These are phyloP conservation scores for Lentinus polychrous DNA, from an alignment of 1,284 basidiomycete genomes.

Conservation along the genomic window DNA sequence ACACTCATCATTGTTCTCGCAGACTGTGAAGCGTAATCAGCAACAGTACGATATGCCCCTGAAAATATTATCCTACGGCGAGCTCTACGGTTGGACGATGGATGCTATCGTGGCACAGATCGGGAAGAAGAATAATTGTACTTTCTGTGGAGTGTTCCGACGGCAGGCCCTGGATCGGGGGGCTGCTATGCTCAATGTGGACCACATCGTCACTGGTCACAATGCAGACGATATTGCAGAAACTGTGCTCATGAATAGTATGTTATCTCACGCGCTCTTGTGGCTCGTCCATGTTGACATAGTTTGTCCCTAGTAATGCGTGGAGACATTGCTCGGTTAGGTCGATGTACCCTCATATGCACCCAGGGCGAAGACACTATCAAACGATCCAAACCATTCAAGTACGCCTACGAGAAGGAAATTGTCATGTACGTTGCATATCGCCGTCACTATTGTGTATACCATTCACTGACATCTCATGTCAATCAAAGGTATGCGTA, in stretches of 20 bases:
- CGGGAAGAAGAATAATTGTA: slow-evolving; percentile 98
- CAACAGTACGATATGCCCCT: slow-evolving; percentile 93
- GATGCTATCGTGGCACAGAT: slow-evolving; percentile 91
- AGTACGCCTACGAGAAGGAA: slow-evolving; percentile 99
- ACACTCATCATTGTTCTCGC: slow-evolving; percentile 8
- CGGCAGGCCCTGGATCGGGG: slow-evolving; percentile 95
- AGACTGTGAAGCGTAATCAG: slow-evolving; percentile 98
- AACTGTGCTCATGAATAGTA: slow-evolving; percentile 98
- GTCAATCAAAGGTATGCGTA: slow-evolving; percentile 80
- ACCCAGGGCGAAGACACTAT: slow-evolving; percentile 94
- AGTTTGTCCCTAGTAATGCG: slow-evolving; percentile 71
- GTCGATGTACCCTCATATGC: slow-evolving; percentile 90
- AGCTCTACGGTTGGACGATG: slow-evolving; percentile 99
- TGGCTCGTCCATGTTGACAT: no score
- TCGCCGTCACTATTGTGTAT: no score
- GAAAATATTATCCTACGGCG: slow-evolving; percentile 93
- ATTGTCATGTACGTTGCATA: slow-evolving; percentile 88
- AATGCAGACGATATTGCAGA: slow-evolving; percentile 99
- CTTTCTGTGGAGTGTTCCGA: slow-evolving; percentile 97
- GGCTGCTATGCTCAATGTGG: slow-evolving; percentile 82
- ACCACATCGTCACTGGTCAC: slow-evolving; percentile 98
- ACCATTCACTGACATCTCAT: no score
- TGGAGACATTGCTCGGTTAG: slow-evolving; percentile 92
- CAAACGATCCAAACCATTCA: slow-evolving; percentile 96
- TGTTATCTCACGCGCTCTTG: slow-evolving; percentile 23